phyloP scores from a whole-genome alignment of 164 flowering plant species.

The Liquidambar formosana region DNA sequence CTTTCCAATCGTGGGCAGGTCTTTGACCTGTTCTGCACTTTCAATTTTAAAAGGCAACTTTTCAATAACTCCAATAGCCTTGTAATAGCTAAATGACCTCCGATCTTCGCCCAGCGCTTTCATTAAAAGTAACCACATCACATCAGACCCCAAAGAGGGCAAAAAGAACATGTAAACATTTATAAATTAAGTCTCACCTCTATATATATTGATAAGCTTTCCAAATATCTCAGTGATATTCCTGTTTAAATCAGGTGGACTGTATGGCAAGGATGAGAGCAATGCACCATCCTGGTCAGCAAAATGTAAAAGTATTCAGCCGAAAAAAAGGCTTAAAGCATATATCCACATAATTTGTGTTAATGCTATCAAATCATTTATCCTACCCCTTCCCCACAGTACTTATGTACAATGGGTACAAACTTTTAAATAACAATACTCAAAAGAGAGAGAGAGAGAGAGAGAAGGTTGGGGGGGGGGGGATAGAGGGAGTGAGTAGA shows the following conservation, averaged over 20 bases:
- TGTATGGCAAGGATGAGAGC: slow-evolving; percentile 49
- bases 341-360: too few relatives aligned
- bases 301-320: slow-evolving; percentile 7
- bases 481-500: background rate
- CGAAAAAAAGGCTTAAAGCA: background rate
- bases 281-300: slow-evolving; percentile 21
- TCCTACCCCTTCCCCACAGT: background rate
- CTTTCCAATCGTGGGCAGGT: slow-evolving; percentile 86
- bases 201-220: slow-evolving; percentile 82
- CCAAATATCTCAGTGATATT: slow-evolving; percentile 84
- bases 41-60: slow-evolving; percentile 85
- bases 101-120: slow-evolving; percentile 93
- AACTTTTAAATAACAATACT: background rate
- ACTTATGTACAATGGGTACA: background rate
- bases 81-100: slow-evolving; percentile 95
- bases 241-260: slow-evolving; percentile 80
- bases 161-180: background rate
- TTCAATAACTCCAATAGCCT: slow-evolving; percentile 86
- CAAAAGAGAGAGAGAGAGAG: background rate
- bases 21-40: slow-evolving; percentile 76
- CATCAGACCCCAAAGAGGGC: background rate
- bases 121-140: slow-evolving; percentile 11
- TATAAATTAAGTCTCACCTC: slow-evolving; percentile 50
- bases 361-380: background rate
- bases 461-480: too few relatives aligned